Evolutionary conservation across 495 filamentous ascomycete species (phyloP).

Genomic region (Jackrogersella minutella): DNA sequence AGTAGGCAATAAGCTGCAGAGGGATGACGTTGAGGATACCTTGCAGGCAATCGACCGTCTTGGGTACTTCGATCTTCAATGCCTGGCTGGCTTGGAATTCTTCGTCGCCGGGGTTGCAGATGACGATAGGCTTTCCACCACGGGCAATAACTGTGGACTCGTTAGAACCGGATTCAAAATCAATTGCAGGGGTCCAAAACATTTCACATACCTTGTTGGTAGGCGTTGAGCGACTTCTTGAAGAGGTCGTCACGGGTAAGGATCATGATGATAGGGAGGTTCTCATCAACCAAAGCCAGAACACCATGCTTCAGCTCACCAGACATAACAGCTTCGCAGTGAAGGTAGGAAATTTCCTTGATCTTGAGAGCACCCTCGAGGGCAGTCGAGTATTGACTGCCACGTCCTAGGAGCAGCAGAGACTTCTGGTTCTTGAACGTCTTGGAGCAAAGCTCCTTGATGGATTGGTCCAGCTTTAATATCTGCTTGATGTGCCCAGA

Average conservation of each 20-base stretch:
- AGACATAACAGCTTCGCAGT: slow-evolving; percentile 99
- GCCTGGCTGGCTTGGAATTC: slow-evolving; percentile 88
- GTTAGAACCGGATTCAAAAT: slow-evolving; percentile 19
- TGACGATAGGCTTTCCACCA: slow-evolving; percentile 93
- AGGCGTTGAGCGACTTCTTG: slow-evolving; percentile 96
- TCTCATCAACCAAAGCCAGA: slow-evolving; percentile 94
- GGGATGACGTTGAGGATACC: slow-evolving; percentile 98
- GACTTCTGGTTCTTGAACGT: slow-evolving; percentile 98
- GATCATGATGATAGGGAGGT: slow-evolving; percentile 99
- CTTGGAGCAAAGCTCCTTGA: slow-evolving; percentile 90
- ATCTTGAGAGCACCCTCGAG: slow-evolving; percentile 99
- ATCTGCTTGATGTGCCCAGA: slow-evolving; percentile 92
- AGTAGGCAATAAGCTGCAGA: slow-evolving; percentile 96
- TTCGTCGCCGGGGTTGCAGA: slow-evolving; percentile 89
- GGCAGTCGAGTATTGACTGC: slow-evolving; percentile 95
- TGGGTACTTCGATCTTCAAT: slow-evolving; percentile 96
- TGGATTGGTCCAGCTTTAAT: slow-evolving; percentile 85
- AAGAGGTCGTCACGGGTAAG: slow-evolving; percentile 95
- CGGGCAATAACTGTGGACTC: slow-evolving; percentile 81
- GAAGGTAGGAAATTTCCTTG: slow-evolving; percentile 99
- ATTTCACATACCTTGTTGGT: slow-evolving; percentile 83
- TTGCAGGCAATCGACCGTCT: slow-evolving; percentile 94
- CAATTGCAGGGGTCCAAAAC: neutral
- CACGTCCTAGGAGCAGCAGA: slow-evolving; percentile 88
- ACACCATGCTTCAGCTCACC: slow-evolving; percentile 99